Base-by-base conservation (phyloP, 2,329 filamentous ascomycete genomes). In the Ambrosiella beaveri region DNA sequence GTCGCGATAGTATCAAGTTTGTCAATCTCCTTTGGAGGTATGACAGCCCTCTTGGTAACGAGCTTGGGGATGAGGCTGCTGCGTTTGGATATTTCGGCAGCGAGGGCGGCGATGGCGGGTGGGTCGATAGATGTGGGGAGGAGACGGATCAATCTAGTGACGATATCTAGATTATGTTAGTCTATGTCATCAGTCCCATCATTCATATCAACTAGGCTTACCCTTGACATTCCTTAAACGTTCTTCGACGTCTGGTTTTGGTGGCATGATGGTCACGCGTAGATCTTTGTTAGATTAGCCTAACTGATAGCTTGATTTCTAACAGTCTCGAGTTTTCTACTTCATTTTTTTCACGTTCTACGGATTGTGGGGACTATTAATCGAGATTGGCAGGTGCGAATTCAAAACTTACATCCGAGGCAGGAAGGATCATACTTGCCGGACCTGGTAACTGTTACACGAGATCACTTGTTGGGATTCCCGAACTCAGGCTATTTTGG, bases 1-100 rank as follows among this genome's bases (percentile, higher is more conserved):
- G 77, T 79, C 2, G 79, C 85, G 6, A 72, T 65, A 4, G 63
- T 67, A 61, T 86, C 82, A 2, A 87, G 69, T 4, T 78, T 73
- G 39, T 61, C 65, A 3, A 61, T 59, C n/a, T 56, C 54, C 2
- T 47, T 13, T 15, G 60, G 35, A 60, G 44, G 13, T 12, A 45
- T 12, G 5, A 15, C 11, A 7, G 47, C 35, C 7, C 45, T n/a
- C 27, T 57, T 7, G 52, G 60, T 13, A 19, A 59, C 37, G 1
- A 66, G 50, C 27, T 44, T 39, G 11, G 63, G 65, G 37, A 64
- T 61, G 3, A 62, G 61, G 9, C 63, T 60, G 36, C 69, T 63
- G 15, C 68, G 63, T 39, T 64, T 63, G 2, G 63, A 62, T 7
- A 71, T 59, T 17, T 69, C 67, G 7, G 64, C 65, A 5, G 67